A percentile compares a stretch with the other conserved stretches of the same genome.
phyloP scores from a whole-genome alignment of 225 moss, liverwort and hornwort species.

The Pseudisothecium myosuroides region DNA sequence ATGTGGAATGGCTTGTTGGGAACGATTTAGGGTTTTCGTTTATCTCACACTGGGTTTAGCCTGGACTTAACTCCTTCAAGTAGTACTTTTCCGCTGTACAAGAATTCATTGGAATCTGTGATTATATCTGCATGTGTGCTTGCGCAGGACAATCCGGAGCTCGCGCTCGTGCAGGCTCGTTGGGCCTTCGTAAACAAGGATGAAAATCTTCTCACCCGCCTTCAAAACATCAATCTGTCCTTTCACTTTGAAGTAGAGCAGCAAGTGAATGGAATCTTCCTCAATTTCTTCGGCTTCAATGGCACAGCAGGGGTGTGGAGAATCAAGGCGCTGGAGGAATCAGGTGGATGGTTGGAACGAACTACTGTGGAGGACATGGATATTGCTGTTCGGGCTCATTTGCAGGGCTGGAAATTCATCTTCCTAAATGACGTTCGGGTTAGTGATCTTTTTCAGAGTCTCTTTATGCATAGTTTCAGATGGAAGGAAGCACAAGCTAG shows the following conservation, averaged over 20 bases:
- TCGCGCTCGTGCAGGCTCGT: conserved; percentile 40
- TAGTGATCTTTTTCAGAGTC: background rate
- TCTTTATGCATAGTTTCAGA: background rate
- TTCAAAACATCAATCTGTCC: conserved; percentile 39
- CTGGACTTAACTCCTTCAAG: background rate
- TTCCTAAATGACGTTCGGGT: conserved; percentile 48
- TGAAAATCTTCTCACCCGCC: conserved; percentile 46
- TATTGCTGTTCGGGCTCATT: conserved; percentile 42
- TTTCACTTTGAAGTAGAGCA: conserved; percentile 50
- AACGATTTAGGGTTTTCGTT: background rate
- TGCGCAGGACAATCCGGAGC: conserved; percentile 46
- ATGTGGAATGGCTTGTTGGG: background rate
- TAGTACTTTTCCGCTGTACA: background rate
- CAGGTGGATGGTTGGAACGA: conserved; percentile 53
- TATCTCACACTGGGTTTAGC: background rate
- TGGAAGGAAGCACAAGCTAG: background rate
- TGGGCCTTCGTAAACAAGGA: conserved; percentile 49
- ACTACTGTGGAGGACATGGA: conserved; percentile 61
- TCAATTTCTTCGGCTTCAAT: conserved; percentile 52
- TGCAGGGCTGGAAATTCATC: conserved; percentile 51
- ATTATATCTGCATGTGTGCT: background rate
- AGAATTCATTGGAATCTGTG: background rate
- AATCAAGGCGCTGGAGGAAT: conserved; percentile 48
- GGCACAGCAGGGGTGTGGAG: conserved; percentile 59
- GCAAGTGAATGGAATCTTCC: conserved; percentile 39